phyloP scores from a whole-genome alignment of 306 rosid species.

The Prinsepia uniflora region DNA sequence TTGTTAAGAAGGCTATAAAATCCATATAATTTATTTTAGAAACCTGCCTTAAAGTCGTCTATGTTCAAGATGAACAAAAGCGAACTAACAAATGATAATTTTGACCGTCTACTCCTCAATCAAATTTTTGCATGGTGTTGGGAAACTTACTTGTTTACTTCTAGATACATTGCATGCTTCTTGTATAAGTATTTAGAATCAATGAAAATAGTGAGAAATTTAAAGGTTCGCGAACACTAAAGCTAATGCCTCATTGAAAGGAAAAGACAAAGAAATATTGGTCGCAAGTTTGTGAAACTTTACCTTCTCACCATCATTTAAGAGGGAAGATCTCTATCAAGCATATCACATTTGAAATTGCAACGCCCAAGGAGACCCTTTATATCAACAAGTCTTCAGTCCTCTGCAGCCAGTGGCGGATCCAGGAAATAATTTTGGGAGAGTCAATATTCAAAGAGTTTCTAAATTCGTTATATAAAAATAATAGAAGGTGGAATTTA shows the following conservation, averaged over 20 bases:
- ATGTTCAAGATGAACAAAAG: constrained; percentile 77
- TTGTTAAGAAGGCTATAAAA: no score
- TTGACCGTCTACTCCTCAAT: constrained; percentile 12
- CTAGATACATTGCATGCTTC: neutral
- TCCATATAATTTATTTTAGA: no score
- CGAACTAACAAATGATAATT: constrained; percentile 44
- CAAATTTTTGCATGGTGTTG: neutral
- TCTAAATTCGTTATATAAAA: no score
- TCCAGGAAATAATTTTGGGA: no score
- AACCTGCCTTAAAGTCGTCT: constrained; percentile 74
- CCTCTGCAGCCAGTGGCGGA: constrained; percentile 49
- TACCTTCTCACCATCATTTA: constrained; percentile 99
- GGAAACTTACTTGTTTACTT: neutral
- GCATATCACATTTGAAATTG: constrained; percentile 93
- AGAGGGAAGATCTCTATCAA: constrained; percentile 84
- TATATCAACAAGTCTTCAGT: constrained; percentile 88
- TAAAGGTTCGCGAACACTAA: neutral
- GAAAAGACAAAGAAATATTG: neutral
- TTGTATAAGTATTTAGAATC: neutral
- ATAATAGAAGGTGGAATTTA: no score
- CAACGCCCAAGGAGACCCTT: constrained; percentile 99
- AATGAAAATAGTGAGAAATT: neutral
- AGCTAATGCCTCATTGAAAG: constrained; percentile 15
- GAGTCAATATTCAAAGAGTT: no score
- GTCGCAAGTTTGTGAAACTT: neutral